Evolutionary conservation across 441 rosid species (phyloP), one percentile per base, ranked within the genome.

Genomic region (Theobroma grandiflorum): DNA sequence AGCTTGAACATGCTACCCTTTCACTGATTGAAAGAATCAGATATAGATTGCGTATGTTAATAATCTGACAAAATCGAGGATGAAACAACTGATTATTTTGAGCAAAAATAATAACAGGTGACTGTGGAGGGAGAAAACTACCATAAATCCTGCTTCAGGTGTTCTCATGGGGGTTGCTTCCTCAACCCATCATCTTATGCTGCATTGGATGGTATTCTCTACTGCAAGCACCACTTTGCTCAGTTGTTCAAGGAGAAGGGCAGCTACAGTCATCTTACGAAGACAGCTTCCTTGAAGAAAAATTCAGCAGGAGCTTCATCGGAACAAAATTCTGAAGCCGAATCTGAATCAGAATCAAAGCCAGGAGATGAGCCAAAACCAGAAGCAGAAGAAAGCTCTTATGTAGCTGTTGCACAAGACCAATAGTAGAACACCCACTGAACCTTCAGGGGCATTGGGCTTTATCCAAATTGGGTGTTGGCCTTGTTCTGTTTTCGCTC

Each of bases 231-330:
- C 72, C 91, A 88, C 75, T 88, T 86, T 45, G 59, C 88, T 7
- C 89, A 86, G 85, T 78, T 88, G 75, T 88, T 86, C 86, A 86
- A 83, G 82, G 83, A 85, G 76, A 86, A 74, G 66, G 91, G 89
- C 6, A 58, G 75, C 81, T 70, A 81, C 75, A 81, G 33, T 57
- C 75, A 81, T 35, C 55, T 86, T 74, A 74, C 53, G 63, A 83
- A 77, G 79, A 62, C 77, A 3, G 40, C 84, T 74, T 75, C 79
- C 64, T 7, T 71, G 55, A 82, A 78, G 82, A 80, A 70, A 63
- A 68, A 42, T 37, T 77, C 68, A 6, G 72, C 20, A 26, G 59
- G 9, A 12, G 2, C 64, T 64, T 50, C 11, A 16, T 20, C 33
- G 49, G 75, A 53, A 67, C 1, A 1, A 52, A 38, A 55, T 11